phyloP scores from a whole-genome alignment of 495 filamentous ascomycete species.

The Arthonia radiata region DNA sequence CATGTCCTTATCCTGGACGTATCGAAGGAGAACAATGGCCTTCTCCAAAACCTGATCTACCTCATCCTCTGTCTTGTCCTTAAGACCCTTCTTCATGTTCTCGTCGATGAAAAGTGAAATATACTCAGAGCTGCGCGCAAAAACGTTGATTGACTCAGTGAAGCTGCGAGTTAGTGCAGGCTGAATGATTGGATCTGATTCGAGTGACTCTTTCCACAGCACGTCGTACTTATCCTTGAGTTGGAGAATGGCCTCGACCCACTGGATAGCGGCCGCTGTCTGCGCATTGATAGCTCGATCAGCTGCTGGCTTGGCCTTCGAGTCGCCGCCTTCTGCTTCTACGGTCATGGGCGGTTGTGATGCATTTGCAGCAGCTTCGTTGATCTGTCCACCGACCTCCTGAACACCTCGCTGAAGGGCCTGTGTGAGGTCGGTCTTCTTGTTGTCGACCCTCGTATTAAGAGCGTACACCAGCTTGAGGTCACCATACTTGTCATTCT shows the following conservation, averaged over 20 bases:
- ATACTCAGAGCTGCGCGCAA: constrained; percentile 60
- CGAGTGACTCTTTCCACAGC: constrained; percentile 44
- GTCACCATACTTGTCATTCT: constrained; percentile 59
- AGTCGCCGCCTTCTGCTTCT: constrained; percentile 19
- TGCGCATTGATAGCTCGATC: constrained; percentile 25
- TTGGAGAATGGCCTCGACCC: constrained; percentile 73
- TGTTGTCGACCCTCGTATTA: constrained; percentile 50
- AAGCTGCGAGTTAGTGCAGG: constrained; percentile 66
- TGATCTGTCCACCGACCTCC: constrained; percentile 60
- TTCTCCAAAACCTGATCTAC: constrained; percentile 76
- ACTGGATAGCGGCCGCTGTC: constrained; percentile 69
- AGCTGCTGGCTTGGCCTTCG: constrained; percentile 23
- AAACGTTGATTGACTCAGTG: constrained; percentile 71
- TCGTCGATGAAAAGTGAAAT: constrained; percentile 95
- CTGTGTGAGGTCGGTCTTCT: constrained; percentile 42
- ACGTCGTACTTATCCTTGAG: constrained; percentile 79
- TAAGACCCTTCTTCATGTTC: constrained; percentile 80
- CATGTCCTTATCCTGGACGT: constrained; percentile 76
- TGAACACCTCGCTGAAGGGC: constrained; percentile 51
- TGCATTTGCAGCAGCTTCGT: constrained; percentile 29
- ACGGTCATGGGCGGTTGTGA: constrained; percentile 21
- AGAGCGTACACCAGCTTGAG: constrained; percentile 54
- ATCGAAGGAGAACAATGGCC: constrained; percentile 64
- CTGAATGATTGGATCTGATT: constrained; percentile 50
- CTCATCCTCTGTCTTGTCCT: constrained; percentile 73